These are phyloP conservation scores for Ensete glaucum DNA, from an alignment of 176 grass and related monocot species.

Conservation along the genomic window DNA sequence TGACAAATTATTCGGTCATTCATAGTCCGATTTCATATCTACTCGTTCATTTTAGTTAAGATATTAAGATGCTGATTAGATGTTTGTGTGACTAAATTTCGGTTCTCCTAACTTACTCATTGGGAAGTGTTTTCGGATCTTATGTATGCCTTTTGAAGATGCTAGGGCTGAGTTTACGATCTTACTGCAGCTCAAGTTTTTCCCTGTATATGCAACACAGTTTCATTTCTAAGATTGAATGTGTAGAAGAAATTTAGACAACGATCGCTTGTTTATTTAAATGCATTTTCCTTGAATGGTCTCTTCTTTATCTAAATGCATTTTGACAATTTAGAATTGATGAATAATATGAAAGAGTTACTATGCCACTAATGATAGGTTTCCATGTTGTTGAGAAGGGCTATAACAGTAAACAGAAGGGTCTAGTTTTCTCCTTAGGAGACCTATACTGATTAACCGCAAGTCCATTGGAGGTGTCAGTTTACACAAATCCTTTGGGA, in stretches of 20 bases:
- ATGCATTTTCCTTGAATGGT: too few relatives aligned
- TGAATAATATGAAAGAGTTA: too few relatives aligned
- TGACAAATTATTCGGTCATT: too few relatives aligned
- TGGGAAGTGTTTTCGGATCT: not conserved
- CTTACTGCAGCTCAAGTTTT: too few relatives aligned
- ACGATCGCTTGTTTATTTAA: not conserved
- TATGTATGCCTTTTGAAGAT: too few relatives aligned
- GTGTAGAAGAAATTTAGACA: not conserved
- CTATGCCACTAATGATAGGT: too few relatives aligned
- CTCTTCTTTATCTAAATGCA: too few relatives aligned
- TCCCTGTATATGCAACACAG: not conserved
- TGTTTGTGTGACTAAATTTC: not conserved
- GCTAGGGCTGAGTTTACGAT: too few relatives aligned
- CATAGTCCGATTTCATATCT: too few relatives aligned
- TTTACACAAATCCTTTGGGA: not conserved
- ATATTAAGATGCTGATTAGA: not conserved
- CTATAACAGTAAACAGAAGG: not conserved
- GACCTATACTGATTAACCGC: not conserved
- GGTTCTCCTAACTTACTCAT: not conserved
- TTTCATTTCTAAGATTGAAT: not conserved
- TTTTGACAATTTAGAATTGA: too few relatives aligned
- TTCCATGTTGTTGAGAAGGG: not conserved
- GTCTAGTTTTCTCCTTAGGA: not conserved
- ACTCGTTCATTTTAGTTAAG: too few relatives aligned
- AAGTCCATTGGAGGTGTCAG: not conserved